A percentile compares a stretch with the other conserved stretches of the same genome.
These are phyloP conservation scores for Lichtheimia hyalospora DNA, from an alignment of 371 early-diverging fungal genomes.

Conservation along the genomic window DNA sequence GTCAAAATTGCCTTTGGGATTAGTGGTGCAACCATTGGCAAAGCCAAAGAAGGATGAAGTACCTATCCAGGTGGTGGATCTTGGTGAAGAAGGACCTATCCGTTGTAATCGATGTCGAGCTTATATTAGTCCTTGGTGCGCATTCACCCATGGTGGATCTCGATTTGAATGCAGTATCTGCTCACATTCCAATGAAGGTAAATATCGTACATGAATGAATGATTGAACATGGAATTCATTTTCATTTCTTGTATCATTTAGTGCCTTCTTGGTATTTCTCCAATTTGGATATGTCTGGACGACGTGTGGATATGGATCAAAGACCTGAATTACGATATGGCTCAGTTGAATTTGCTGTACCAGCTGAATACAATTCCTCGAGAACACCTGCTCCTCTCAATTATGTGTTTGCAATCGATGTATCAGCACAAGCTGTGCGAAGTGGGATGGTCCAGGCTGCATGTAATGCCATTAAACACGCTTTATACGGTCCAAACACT, in stretches of 20 bases:
- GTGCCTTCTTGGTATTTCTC: constrained; percentile 88
- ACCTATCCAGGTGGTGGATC: constrained; percentile 15
- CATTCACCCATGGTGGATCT: constrained; percentile 86
- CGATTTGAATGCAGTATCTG: constrained; percentile 94
- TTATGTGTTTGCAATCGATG: constrained; percentile 92
- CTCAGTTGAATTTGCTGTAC: constrained; percentile 88
- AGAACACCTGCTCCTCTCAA: constrained; percentile 70
- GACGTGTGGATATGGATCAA: constrained; percentile 78
- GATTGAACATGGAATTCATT: neutral
- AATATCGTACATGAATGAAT: neutral
- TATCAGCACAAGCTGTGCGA: constrained; percentile 80
- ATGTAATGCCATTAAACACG: constrained; percentile 61
- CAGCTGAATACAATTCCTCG: constrained; percentile 65
- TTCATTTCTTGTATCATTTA: neutral
- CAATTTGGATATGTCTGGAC: constrained; percentile 90
- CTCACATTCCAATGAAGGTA: constrained; percentile 78
- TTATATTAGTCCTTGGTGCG: constrained; percentile 90
- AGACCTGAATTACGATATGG: constrained; percentile 91
- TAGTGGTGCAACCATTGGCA: constrained; percentile 90
- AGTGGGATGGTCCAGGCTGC: constrained; percentile 74
- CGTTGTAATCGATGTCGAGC: constrained; percentile 92
- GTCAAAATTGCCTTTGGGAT: constrained; percentile 82
- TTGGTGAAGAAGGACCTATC: constrained; percentile 71
- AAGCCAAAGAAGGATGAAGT: constrained; percentile 73
- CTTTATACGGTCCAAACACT: constrained; percentile 62